Base-by-base conservation (phyloP, 2,329 filamentous ascomycete species). In the Drechslerella coelobrocha region DNA sequence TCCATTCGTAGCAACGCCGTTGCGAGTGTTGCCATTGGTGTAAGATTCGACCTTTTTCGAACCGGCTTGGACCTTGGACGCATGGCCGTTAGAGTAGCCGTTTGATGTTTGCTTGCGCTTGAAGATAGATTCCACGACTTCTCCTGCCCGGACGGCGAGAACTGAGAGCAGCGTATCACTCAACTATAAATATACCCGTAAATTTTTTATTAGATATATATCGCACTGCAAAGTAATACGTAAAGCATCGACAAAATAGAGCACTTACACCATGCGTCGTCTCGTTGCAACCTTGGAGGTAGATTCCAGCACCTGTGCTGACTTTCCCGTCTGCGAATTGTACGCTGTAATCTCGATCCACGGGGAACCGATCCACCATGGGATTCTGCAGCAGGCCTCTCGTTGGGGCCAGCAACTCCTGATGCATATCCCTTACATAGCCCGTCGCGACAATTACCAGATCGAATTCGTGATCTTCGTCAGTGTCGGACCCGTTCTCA, bases 211-310 rank as follows among this genome's bases (percentile, higher is more conserved):
- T n/a, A n/a, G n/a, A n/a, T n/a, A n/a, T n/a, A n/a, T n/a, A n/a
- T n/a, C n/a, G n/a, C n/a, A n/a, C n/a, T n/a, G n/a, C n/a, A n/a
- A n/a, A n/a, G n/a, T n/a, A n/a, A n/a, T n/a, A n/a, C n/a, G n/a
- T n/a, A n/a, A 34, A 5, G 21, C 43, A 21, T 47, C 21, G 41
- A 27, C 41, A 14, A 57, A 56, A 43, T 21, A 21, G 5, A 19
- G 19, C 14, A 87, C 89, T 86, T 84, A 93, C 89, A 68, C 93
- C 93, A 79, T 97, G 93, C 31, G 92, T 96, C 72, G 84, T 86
- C 82, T 97, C 92, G 78, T 92, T 95, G 81, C 92, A 97, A 29
- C 93, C 93, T 79, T 97, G 94, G 75, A 97, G 82, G 89, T 90
- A 97, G 66, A 97, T 83, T 2, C 92, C 92, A 12, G 91, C 89